These are phyloP conservation scores for Rhizophagus prolifer DNA, from an alignment of 192 early-diverging fungal genomes.

Conservation along the genomic window DNA sequence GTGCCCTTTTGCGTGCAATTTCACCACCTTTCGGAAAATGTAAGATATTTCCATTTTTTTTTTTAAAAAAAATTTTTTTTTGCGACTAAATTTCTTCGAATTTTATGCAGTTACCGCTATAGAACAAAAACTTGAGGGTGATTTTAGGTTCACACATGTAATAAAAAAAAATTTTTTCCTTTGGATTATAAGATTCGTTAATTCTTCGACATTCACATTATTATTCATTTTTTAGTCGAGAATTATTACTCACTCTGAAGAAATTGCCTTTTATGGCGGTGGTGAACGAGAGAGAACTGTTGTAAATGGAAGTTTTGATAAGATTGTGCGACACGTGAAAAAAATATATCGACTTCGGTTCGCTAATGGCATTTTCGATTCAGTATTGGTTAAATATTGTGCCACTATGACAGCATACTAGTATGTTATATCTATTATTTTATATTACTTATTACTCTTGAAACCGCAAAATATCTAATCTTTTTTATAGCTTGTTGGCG, in stretches of 20 bases:
- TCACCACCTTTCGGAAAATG: constrained; percentile 83
- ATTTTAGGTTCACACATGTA: constrained; percentile 78
- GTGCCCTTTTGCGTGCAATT: constrained; percentile 62
- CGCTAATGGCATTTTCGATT: constrained; percentile 62
- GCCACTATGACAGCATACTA: constrained; percentile 68
- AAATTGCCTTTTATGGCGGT: constrained; percentile 78
- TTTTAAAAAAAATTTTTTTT: background rate
- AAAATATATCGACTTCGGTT: constrained; percentile 62
- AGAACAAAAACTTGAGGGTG: constrained; percentile 77
- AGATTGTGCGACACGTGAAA: constrained; percentile 54
- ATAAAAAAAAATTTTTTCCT: background rate
- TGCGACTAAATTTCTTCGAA: background rate
- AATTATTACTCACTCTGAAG: constrained; percentile 82
- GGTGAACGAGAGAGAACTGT: constrained; percentile 65
- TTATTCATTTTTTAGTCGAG: constrained; percentile 49
- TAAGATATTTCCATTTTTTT: constrained; percentile 28
- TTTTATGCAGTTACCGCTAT: constrained; percentile 59
- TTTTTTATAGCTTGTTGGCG: constrained; percentile 54
- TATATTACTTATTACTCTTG: no score
- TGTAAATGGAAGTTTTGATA: constrained; percentile 63
- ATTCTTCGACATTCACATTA: background rate
- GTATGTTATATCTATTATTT: constrained; percentile 37
- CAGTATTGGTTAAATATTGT: constrained; percentile 64
- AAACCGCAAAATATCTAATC: no score
- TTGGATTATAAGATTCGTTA: no score